Conservation (phyloP, 208 protist species). For the Herpetomonas samuelpessoai region DNA sequence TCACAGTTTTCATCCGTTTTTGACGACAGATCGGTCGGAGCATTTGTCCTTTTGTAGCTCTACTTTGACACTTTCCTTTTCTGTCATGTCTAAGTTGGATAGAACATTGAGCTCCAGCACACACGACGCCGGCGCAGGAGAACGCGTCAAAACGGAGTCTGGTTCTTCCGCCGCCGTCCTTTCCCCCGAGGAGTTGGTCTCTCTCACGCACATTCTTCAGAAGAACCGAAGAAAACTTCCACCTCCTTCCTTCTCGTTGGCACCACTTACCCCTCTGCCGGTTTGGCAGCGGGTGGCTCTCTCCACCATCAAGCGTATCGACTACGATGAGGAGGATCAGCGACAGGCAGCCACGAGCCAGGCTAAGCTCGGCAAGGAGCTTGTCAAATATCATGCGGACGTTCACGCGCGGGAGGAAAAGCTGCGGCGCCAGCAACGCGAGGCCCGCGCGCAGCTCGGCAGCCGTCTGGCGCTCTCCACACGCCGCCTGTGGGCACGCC, state of each 20-base stretch:
- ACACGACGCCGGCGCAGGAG: no score
- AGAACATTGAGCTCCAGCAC: no score
- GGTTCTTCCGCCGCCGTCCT: not conserved
- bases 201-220: slow-evolving; percentile 24
- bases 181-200: not conserved
- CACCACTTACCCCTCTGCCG: slow-evolving; percentile 40
- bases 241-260: slow-evolving; percentile 35
- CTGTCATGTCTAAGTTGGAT: no score
- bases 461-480: slow-evolving; percentile 28
- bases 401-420: slow-evolving; percentile 40
- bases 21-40: no score
- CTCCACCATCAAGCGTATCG: slow-evolving; percentile 33
- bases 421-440: slow-evolving; percentile 47
- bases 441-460: slow-evolving; percentile 44
- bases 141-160: no score
- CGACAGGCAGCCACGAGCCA: slow-evolving; percentile 17
- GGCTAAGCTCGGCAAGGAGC: slow-evolving; percentile 33
- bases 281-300: slow-evolving; percentile 64
- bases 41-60: no score
- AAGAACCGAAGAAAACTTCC: slow-evolving; percentile 14
- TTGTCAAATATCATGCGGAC: slow-evolving; percentile 50
- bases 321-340: slow-evolving; percentile 15
- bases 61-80: no score
- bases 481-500: slow-evolving; percentile 44
- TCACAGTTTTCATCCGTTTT: no score